Conservation (phyloP, 331 rosid species). For the Malus hybrid region DNA sequence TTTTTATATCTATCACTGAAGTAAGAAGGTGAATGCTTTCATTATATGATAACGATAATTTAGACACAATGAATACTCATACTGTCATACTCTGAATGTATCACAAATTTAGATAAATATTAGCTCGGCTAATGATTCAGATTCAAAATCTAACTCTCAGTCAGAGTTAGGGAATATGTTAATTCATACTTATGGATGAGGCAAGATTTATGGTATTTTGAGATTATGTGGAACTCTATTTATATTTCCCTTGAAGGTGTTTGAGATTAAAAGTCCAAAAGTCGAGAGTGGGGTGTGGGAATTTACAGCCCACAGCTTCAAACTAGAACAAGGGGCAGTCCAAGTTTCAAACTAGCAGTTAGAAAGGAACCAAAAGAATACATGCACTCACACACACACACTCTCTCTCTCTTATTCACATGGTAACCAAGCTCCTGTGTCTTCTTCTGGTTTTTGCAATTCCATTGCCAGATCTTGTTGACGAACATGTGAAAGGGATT, state of each 20-base stretch:
- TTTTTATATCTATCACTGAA: slow-evolving; percentile 4
- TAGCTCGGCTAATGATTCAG: not conserved
- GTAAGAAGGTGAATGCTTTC: slow-evolving; percentile 2
- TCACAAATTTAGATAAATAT: too few relatives aligned
- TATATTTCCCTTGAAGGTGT: not conserved
- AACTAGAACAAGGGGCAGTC: slow-evolving; percentile 28
- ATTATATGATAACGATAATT: not conserved
- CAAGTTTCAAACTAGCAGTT: slow-evolving; percentile 42
- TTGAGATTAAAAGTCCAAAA: slow-evolving; percentile 20
- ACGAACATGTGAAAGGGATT: slow-evolving; percentile 63
- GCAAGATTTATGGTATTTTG: not conserved
- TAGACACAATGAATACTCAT: too few relatives aligned
- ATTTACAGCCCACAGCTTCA: slow-evolving; percentile 34
- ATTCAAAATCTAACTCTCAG: too few relatives aligned
- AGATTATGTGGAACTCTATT: not conserved
- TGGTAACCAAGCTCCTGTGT: slow-evolving; percentile 48
- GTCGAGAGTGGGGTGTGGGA: slow-evolving; percentile 33
- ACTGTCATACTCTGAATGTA: too few relatives aligned
- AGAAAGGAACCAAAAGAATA: slow-evolving; percentile 26
- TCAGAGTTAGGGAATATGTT: not conserved
- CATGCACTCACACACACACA: too few relatives aligned
- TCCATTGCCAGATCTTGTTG: slow-evolving; percentile 54
- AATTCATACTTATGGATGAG: not conserved
- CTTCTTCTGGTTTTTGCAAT: slow-evolving; percentile 54
- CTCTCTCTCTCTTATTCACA: slow-evolving; percentile 45